Base-by-base conservation (phyloP, 2,329 filamentous ascomycete genomes). In the Fusarium floridanum region DNA sequence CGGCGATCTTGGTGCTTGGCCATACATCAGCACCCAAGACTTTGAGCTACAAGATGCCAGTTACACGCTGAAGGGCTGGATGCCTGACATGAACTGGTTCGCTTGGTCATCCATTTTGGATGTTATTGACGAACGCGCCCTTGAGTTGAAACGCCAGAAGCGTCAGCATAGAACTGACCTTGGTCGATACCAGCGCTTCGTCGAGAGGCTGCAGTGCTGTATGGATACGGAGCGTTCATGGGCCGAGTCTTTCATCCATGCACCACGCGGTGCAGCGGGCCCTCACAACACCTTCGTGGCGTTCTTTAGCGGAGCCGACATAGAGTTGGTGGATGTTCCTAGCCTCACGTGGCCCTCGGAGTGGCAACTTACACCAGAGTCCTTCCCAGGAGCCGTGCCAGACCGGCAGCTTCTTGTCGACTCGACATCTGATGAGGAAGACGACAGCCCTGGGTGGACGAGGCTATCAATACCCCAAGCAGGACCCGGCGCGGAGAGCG, bases 151-250 rank as follows among this genome's bases (percentile, higher is more conserved):
- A 10, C 59, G 65, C 14, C 66, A 68, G 39, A 72, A 68, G 56
- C 70, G 69, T n/a, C 64, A 68, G 34, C 48, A 48, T 2, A 60
- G 67, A 32, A 53, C 61, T 7, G 50, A 55, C 10, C 48, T 67
- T n/a, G 67, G 61, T 34, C 64, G 64, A 10, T 64, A 80, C 55
- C 64, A 72, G 22, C 67, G 64, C 6, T 81, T 83, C 34, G 39
- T 73, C 27, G 67, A 73, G 43, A 77, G 70, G n/a, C 17, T 88
- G 43, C 81, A 84, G 34, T 82, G 82, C 10, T 87, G 86, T 60
- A 80, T 83, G 36, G 81, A 81, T 20, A 86, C 88, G 83, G 89
- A 91, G 73, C 78, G 84, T 61, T 85, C 85, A 27, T 80, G 80
- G 76, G 65, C 67, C 2, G 67, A 78, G 14, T 75, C 68, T 4